Percentiles rank a stretch among this genome's conserved stretches.
Evolutionary conservation across 306 rosid species (phyloP).

Genomic region (Vigna radiata): DNA sequence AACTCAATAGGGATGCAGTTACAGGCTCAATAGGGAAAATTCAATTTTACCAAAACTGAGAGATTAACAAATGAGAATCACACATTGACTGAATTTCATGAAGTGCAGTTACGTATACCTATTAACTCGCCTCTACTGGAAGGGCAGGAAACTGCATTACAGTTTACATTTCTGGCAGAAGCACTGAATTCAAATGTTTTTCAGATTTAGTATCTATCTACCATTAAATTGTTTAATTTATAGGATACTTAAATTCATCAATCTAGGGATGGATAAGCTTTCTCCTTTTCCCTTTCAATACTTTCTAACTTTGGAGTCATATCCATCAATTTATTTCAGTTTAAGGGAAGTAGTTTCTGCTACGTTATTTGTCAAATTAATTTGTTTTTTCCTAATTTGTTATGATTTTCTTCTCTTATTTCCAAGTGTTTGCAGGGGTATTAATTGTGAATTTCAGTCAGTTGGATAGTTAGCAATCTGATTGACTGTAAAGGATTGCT

Average conservation of each 20-base stretch:
- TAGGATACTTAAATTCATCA: no score
- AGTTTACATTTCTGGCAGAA: conserved; percentile 10
- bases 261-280: not conserved
- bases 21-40: not conserved
- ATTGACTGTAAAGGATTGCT: no score
- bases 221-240: not conserved
- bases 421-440: no score
- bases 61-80: conserved; percentile 10
- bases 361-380: no score
- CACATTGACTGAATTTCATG: not conserved
- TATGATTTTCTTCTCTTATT: no score
- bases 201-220: not conserved
- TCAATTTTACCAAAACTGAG: not conserved
- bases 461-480: no score
- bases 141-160: not conserved
- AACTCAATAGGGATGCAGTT: not conserved
- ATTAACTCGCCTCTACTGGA: not conserved
- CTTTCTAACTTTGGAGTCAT: not conserved
- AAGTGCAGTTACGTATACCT: not conserved
- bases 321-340: not conserved
- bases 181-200: not conserved
- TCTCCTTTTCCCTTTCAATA: not conserved
- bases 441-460: no score
- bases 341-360: not conserved
- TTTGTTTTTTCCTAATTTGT: no score